Conservation (phyloP, 306 rosid genomes). For the Hippophae rhamnoides region DNA sequence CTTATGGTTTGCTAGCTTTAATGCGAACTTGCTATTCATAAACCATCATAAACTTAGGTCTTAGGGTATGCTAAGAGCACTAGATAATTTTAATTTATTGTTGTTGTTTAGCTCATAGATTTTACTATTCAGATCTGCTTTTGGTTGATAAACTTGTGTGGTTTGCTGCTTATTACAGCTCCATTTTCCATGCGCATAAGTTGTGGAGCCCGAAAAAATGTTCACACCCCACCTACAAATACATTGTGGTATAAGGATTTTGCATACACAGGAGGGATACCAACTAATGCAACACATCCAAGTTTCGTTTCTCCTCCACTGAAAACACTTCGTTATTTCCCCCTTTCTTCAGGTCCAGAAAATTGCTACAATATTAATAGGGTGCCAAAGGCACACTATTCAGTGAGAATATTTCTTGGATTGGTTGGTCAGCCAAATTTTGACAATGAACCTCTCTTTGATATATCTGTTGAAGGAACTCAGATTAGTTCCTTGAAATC, state of each 20-base stretch:
- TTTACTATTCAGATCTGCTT: too few species aligned
- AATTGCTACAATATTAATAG: slow-evolving; percentile 62
- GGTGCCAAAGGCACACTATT: slow-evolving; percentile 82
- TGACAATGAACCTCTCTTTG: slow-evolving; percentile 68
- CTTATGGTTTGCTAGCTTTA: too few species aligned
- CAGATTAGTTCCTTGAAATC: slow-evolving; percentile 63
- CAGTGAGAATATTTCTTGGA: slow-evolving; percentile 78
- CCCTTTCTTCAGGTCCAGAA: slow-evolving; percentile 72
- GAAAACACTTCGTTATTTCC: slow-evolving; percentile 68
- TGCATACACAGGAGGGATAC: slow-evolving; percentile 84
- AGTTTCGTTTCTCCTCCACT: slow-evolving; percentile 75
- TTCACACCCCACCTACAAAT: slow-evolving; percentile 57
- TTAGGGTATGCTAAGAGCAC: background rate
- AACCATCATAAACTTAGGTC: background rate
- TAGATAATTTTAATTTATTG: background rate
- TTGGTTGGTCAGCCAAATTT: slow-evolving; percentile 36
- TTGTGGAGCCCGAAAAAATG: slow-evolving; percentile 75
- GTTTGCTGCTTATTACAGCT: slow-evolving; percentile 31
- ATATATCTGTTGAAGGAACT: slow-evolving; percentile 86
- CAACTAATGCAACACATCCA: slow-evolving; percentile 54
- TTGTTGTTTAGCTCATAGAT: slow-evolving; percentile 1
- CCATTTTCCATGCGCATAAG: slow-evolving; percentile 83
- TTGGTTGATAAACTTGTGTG: slow-evolving; percentile 10
- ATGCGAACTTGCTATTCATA: background rate
- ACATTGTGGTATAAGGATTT: slow-evolving; percentile 84